Base-by-base conservation (phyloP, 148 eudicot species). In the Silene latifolia region DNA sequence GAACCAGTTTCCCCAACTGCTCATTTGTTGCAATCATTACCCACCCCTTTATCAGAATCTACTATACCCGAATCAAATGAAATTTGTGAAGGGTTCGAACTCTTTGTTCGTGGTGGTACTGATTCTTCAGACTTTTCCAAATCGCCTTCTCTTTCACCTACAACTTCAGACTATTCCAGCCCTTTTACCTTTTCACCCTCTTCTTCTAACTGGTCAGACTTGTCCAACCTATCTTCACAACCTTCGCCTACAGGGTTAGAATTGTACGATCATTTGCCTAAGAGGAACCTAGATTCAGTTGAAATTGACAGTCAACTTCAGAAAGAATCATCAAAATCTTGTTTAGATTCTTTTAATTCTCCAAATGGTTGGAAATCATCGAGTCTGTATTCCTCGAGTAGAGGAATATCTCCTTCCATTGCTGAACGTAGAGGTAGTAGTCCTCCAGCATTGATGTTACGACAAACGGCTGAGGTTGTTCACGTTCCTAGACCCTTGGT, bases 121-220 rank as follows among this genome's bases (percentile, higher is more conserved):
- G 83, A 80, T 72, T 65, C 81, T 69, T 73, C 83, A 23, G 70
- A 68, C 18, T 68, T 85, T 75, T 72, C 82, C 17, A 87, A 84
- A 64, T 91, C 93, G 9, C 93, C 91, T 24, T 85, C 85, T 47
- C 76, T 85, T 44, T 93, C 98, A 58, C 94, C 98, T 68, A 85
- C 97, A 67, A 83, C 90, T 74, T 91, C 97, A 15, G 97, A 85
- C 25, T 77, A 81, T 74, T 86, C 93, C 17, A 82, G 88, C 76
- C 87, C 91, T 15, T 89, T 91, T 67, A 87, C 94, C 74, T 88
- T 93, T 76, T 93, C 98, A 27, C 98, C 98, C 20, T 85, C 97
- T 2, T 89, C 98, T 46, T 93, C 95, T 74, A 88, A 85, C 57
- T 89, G 94, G 92, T 93, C 98, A 25, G 98, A 93, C 80, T 84